Evolutionary conservation across 1,284 basidiomycete genomes (phyloP).

Genomic region (Heterobasidion parviporum): DNA sequence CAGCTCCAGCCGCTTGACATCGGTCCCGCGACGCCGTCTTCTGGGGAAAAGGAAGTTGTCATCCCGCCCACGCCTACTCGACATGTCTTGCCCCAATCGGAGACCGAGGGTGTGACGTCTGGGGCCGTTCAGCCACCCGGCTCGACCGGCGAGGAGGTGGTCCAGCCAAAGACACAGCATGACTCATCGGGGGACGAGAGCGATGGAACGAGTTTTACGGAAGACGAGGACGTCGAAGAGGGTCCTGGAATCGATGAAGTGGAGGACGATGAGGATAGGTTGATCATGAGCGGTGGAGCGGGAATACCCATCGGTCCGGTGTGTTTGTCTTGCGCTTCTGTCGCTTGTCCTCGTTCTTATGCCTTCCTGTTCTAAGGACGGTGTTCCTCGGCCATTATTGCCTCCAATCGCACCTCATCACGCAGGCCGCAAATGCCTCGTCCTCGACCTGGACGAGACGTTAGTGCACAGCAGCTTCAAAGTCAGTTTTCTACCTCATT

Average conservation of each 20-base stretch:
- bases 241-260: slow-evolving; percentile 34
- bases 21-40: slow-evolving; percentile 11
- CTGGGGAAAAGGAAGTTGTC: slow-evolving; percentile 29
- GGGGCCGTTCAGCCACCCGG: slow-evolving; percentile 68
- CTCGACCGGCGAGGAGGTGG: slow-evolving; percentile 42
- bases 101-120: slow-evolving; percentile 62
- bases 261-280: slow-evolving; percentile 71
- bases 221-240: slow-evolving; percentile 44
- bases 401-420: slow-evolving; percentile 71
- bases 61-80: slow-evolving; percentile 50
- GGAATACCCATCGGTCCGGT: slow-evolving; percentile 78
- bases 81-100: slow-evolving; percentile 26
- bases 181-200: slow-evolving; percentile 30
- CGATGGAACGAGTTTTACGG: slow-evolving; percentile 33
- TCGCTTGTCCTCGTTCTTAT: slow-evolving; percentile 5
- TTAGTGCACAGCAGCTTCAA: slow-evolving; percentile 92
- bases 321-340: slow-evolving; percentile 20
- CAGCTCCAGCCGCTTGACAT: slow-evolving; percentile 20
- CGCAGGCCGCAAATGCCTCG: slow-evolving; percentile 83
- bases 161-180: slow-evolving; percentile 22
- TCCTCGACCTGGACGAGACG: slow-evolving; percentile 94
- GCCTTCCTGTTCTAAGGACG: slow-evolving; percentile 50
- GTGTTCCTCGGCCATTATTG: slow-evolving; percentile 75
- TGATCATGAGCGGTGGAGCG: slow-evolving; percentile 75
- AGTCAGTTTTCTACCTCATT: slow-evolving; percentile 32